Evolutionary conservation across 176 grass and related monocot species (phyloP).

Genomic region (Tillandsia leiboldiana): DNA sequence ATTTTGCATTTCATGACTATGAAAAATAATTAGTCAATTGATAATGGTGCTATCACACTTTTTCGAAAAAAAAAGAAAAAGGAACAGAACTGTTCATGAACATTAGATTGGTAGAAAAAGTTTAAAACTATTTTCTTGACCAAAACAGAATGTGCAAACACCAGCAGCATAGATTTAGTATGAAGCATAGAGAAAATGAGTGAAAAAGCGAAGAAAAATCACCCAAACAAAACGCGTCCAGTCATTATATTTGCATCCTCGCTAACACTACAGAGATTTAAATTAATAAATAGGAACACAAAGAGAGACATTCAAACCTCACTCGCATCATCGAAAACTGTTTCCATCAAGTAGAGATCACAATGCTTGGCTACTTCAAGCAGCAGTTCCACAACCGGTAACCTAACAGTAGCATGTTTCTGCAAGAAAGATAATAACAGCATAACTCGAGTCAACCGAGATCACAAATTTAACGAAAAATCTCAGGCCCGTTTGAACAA

Average conservation of each 20-base stretch:
- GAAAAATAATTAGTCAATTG: background rate
- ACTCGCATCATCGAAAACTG: constrained; percentile 74
- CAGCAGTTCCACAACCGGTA: constrained; percentile 51
- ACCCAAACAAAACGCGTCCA: no score
- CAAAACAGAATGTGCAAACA: no score
- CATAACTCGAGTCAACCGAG: constrained; percentile 13
- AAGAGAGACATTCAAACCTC: constrained; percentile 35
- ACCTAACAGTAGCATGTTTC: constrained; percentile 64
- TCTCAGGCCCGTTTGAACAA: constrained; percentile 4
- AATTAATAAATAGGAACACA: background rate
- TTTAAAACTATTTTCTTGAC: no score
- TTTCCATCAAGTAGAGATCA: constrained; percentile 95
- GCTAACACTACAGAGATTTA: background rate
- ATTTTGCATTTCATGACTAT: background rate
- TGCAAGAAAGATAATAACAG: constrained; percentile 26
- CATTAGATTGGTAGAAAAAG: no score
- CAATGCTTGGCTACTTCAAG: constrained; percentile 53
- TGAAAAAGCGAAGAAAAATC: no score
- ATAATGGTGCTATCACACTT: no score
- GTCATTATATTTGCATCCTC: no score
- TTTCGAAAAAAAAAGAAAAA: no score
- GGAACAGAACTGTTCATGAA: no score
- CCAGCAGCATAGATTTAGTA: no score
- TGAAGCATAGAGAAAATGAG: no score
- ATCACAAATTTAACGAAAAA: background rate